Percentiles rank a stretch among this genome's conserved stretches.
Conservation (phyloP, 805 yeast species). For the Maudiozyma pseudohumilis region DNA sequence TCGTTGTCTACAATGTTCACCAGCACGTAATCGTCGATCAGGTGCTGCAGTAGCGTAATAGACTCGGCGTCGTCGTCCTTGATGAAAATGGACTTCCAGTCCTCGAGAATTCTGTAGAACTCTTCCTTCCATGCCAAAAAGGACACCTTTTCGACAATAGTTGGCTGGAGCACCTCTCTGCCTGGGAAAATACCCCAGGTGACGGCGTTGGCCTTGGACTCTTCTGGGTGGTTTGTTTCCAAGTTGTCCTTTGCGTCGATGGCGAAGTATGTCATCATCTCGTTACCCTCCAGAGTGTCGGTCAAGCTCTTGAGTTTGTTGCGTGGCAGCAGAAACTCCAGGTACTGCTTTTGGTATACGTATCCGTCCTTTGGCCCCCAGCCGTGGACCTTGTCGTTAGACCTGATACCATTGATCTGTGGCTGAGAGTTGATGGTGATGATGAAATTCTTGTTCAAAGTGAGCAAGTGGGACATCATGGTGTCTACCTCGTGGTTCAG, state of each 20-base stretch:
- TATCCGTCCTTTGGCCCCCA: constrained; percentile 95
- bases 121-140: constrained; percentile 97
- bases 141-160: constrained; percentile 85
- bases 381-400: constrained; percentile 65
- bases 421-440: constrained; percentile 91
- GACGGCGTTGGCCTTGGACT: constrained; percentile 77
- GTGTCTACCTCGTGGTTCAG: constrained; percentile 63
- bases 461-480: constrained; percentile 48
- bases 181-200: constrained; percentile 99
- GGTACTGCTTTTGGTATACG: constrained; percentile 88
- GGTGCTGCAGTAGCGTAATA: constrained; percentile 14
- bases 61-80: constrained; percentile 28
- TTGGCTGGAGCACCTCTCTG: constrained; percentile 87
- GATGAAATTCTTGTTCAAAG: constrained; percentile 57
- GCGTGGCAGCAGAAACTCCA: constrained; percentile 74
- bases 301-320: constrained; percentile 13
- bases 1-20: constrained; percentile 90
- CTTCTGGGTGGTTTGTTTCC: constrained; percentile 58
- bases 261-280: constrained; percentile 66
- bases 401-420: constrained; percentile 68
- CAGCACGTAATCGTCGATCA: constrained; percentile 52
- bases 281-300: constrained; percentile 32
- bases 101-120: constrained; percentile 70
- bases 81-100: constrained; percentile 58
- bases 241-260: constrained; percentile 51